Conservation (phyloP, 2,329 filamentous ascomycete species). For the Cercospora zeina region DNA sequence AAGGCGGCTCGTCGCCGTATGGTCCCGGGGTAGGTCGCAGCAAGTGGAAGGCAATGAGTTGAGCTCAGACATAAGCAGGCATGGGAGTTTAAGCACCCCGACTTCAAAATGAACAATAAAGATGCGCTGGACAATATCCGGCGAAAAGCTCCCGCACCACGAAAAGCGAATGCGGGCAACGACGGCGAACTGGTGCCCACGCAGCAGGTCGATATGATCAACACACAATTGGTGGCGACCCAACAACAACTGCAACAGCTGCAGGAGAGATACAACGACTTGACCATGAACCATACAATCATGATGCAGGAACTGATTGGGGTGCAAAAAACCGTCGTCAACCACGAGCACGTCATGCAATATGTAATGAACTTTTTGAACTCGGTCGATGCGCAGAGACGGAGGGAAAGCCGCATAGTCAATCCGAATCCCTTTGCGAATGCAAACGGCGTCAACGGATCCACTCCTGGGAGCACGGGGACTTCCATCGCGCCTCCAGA, state of each 20-base stretch:
- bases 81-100: slow-evolving; percentile 97
- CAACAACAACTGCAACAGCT: slow-evolving; percentile 89
- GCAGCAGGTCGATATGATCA: slow-evolving; percentile 86
- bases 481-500: slow-evolving; percentile 37
- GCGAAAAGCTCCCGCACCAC: slow-evolving; percentile 86
- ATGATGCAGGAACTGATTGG: slow-evolving; percentile 64
- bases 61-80: slow-evolving; percentile 56
- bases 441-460: slow-evolving; percentile 22
- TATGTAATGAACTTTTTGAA: slow-evolving; percentile 69
- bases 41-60: background rate
- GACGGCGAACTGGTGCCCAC: slow-evolving; percentile 72
- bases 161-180: slow-evolving; percentile 66
- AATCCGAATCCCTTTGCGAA: slow-evolving; percentile 42
- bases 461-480: slow-evolving; percentile 19
- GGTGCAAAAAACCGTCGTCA: slow-evolving; percentile 69
- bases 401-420: slow-evolving; percentile 59
- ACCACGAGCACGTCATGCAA: slow-evolving; percentile 70
- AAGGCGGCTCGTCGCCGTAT: slow-evolving; percentile 77
- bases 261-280: slow-evolving; percentile 79
- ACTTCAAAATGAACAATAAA: slow-evolving; percentile 94
- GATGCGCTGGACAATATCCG: slow-evolving; percentile 95
- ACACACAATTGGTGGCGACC: slow-evolving; percentile 82
- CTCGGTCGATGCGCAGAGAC: slow-evolving; percentile 63
- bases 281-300: slow-evolving; percentile 66
- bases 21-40: slow-evolving; percentile 66